Conservation (phyloP, 106 monocot species). For the Gastrodia elata region DNA sequence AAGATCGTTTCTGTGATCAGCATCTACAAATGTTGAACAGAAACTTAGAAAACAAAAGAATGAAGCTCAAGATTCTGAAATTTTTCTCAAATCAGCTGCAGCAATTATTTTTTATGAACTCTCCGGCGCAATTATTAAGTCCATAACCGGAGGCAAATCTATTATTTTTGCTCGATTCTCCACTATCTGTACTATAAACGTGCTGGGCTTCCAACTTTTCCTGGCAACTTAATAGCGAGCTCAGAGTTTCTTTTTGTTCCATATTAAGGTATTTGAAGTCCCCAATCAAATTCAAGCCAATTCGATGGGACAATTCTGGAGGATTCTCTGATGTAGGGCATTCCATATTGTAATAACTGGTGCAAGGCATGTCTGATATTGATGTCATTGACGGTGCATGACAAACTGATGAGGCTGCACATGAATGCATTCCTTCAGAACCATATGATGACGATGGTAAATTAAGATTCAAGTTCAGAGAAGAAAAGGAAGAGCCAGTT, state of each 20-base stretch:
- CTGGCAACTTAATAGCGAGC: conserved; percentile 14
- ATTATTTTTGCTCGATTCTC: conserved; percentile 24
- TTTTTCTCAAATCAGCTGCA: conserved; percentile 10
- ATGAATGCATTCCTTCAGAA: background rate
- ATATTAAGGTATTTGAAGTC: conserved; percentile 18
- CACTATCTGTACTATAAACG: conserved; percentile 11
- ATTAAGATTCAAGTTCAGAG: conserved; percentile 51
- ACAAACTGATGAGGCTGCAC: background rate
- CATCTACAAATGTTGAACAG: too few relatives aligned
- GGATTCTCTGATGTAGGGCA: conserved; percentile 5
- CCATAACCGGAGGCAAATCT: conserved; percentile 10
- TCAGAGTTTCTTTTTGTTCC: conserved; percentile 15
- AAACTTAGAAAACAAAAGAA: background rate
- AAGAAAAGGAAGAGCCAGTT: conserved; percentile 14
- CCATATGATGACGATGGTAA: conserved; percentile 14
- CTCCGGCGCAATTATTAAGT: conserved; percentile 3
- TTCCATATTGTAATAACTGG: conserved; percentile 17
- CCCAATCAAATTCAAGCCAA: background rate
- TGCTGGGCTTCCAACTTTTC: conserved; percentile 13
- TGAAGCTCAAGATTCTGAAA: conserved; percentile 18
- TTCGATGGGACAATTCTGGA: conserved; percentile 15
- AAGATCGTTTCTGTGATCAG: conserved; percentile 17
- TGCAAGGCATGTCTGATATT: conserved; percentile 5
- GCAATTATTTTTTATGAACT: background rate
- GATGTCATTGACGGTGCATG: conserved; percentile 14